Percentiles rank a stretch among this genome's conserved stretches.
These are phyloP conservation scores for Torulaspora microellipsoides DNA, from an alignment of 805 yeast species.

Conservation along the genomic window DNA sequence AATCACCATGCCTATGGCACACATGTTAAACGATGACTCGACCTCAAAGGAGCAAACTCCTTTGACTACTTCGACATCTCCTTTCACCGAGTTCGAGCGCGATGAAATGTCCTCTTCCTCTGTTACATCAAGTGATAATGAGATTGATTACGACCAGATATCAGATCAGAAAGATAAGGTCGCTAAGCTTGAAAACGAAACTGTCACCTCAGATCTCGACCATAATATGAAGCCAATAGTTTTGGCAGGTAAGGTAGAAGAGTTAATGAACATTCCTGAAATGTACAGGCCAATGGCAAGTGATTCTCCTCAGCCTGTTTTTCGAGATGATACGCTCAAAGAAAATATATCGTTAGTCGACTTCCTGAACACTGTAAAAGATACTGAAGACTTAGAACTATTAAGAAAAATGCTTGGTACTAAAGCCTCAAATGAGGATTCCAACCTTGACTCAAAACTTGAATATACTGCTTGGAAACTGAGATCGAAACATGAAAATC, in stretches of 20 bases:
- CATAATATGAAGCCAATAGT: slow-evolving; percentile 16
- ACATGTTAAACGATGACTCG: slow-evolving; percentile 29
- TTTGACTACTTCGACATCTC: slow-evolving; percentile 3
- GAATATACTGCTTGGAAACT: slow-evolving; percentile 27
- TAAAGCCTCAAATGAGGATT: neutral
- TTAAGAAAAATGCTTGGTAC: slow-evolving; percentile 43
- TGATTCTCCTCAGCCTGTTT: slow-evolving; percentile 52
- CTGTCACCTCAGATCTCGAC: slow-evolving; percentile 29
- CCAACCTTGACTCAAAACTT: slow-evolving; percentile 1
- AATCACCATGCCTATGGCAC: slow-evolving; percentile 28
- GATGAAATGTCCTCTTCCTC: slow-evolving; percentile 12
- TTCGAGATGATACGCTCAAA: slow-evolving; percentile 34
- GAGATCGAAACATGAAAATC: slow-evolving; percentile 13
- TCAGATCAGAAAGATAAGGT: slow-evolving; percentile 22
- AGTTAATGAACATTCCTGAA: slow-evolving; percentile 25
- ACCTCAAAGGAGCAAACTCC: slow-evolving; percentile 24
- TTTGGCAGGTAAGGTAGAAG: slow-evolving; percentile 16
- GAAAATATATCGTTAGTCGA: slow-evolving; percentile 35
- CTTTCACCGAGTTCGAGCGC: slow-evolving; percentile 14
- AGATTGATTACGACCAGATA: slow-evolving; percentile 15
- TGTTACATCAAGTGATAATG: slow-evolving; percentile 13
- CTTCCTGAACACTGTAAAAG: slow-evolving; percentile 55
- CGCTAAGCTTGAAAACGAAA: slow-evolving; percentile 12
- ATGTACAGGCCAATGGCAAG: slow-evolving; percentile 48
- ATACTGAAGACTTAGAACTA: slow-evolving; percentile 65